Conservation (phyloP, 2,329 filamentous ascomycete species). For the Didymella arachidicola region DNA sequence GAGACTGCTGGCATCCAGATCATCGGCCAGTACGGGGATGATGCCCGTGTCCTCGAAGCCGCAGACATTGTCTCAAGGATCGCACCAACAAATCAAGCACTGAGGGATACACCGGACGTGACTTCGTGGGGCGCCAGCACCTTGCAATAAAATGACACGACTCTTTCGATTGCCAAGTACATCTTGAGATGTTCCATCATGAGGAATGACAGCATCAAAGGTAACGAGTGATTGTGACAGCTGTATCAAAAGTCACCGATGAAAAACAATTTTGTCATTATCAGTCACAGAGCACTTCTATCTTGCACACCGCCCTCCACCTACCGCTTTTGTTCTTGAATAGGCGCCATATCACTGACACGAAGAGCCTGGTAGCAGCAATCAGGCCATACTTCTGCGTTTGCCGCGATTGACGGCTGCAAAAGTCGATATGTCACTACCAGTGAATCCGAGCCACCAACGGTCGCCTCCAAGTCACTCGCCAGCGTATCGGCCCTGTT, state of each 20-base stretch:
- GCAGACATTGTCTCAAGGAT: slow-evolving; percentile 54
- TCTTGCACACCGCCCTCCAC: background rate
- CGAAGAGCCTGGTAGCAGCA: too few species aligned
- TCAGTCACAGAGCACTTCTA: background rate
- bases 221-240: background rate
- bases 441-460: background rate
- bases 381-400: background rate
- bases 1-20: slow-evolving; percentile 71
- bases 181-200: background rate
- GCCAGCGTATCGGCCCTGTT: slow-evolving; percentile 2
- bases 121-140: slow-evolving; percentile 26
- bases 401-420: slow-evolving; percentile 1
- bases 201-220: background rate
- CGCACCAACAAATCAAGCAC: slow-evolving; percentile 11
- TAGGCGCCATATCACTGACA: background rate
- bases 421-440: background rate
- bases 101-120: slow-evolving; percentile 9
- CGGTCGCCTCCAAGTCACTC: background rate
- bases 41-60: slow-evolving; percentile 67
- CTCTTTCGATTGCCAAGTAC: background rate
- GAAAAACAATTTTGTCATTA: background rate
- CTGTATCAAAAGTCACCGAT: background rate
- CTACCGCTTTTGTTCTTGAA: background rate
- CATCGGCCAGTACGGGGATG: slow-evolving; percentile 83
- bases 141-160: background rate